A percentile compares a stretch with the other conserved stretches of the same genome.
Conservation (phyloP, 2,329 filamentous ascomycete genomes). For the Pseudocercospora musae region DNA sequence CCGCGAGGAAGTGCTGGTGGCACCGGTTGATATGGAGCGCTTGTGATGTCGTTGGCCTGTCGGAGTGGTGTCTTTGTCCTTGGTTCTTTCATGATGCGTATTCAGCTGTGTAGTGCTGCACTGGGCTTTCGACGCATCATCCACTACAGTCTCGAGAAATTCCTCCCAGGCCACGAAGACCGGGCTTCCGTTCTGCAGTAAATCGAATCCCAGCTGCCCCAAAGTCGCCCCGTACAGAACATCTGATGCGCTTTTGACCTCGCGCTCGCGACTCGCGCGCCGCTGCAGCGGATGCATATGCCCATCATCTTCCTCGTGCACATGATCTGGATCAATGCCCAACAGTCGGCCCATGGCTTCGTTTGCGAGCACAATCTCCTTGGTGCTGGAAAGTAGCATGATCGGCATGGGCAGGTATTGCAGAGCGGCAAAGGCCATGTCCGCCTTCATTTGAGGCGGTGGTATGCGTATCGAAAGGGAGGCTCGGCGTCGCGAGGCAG, state of each 20-base stretch:
- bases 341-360: slow-evolving; percentile 70
- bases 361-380: slow-evolving; percentile 70
- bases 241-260: slow-evolving; percentile 51
- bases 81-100: slow-evolving; percentile 20
- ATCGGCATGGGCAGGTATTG: slow-evolving; percentile 72
- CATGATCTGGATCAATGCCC: slow-evolving; percentile 50
- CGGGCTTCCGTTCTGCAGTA: slow-evolving; percentile 63
- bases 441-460: slow-evolving; percentile 30
- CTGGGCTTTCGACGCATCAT: slow-evolving; percentile 38
- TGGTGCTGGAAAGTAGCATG: slow-evolving; percentile 64
- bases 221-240: slow-evolving; percentile 63
- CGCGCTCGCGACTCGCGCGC: slow-evolving; percentile 20
- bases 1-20: slow-evolving; percentile 6
- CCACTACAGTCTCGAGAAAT: slow-evolving; percentile 44
- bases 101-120: slow-evolving; percentile 29
- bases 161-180: slow-evolving; percentile 52
- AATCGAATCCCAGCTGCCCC: slow-evolving; percentile 68
- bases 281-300: slow-evolving; percentile 19
- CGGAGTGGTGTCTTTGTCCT: slow-evolving; percentile 23
- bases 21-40: slow-evolving; percentile 21
- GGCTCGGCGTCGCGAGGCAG: slow-evolving; percentile 21
- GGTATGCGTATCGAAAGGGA: slow-evolving; percentile 36
- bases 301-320: slow-evolving; percentile 15
- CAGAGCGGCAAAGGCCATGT: slow-evolving; percentile 61
- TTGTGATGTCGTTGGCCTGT: slow-evolving; percentile 18